Conservation (phyloP, 2,329 filamentous ascomycete genomes). For the Botrytis paeoniae region DNA sequence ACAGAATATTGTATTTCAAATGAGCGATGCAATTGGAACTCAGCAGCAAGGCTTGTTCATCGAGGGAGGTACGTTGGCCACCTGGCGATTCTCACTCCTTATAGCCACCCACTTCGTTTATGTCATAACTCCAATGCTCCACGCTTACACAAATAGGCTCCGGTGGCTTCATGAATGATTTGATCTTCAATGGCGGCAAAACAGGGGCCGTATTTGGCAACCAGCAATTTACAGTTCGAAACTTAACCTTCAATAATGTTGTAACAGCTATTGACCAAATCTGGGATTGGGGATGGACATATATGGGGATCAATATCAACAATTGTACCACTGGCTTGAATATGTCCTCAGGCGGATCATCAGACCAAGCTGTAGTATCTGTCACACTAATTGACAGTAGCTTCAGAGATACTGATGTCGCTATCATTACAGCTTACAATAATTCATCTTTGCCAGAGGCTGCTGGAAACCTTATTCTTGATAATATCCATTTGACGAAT, state of each 20-base stretch:
- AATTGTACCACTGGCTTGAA: conserved; percentile 53
- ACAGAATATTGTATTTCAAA: conserved; percentile 59
- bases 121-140: background rate
- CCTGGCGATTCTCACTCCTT: background rate
- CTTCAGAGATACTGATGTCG: conserved; percentile 49
- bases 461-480: conserved; percentile 19
- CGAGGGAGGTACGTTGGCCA: conserved; percentile 45
- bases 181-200: conserved; percentile 58
- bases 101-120: too few species aligned
- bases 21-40: conserved; percentile 46
- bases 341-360: conserved; percentile 44
- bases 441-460: conserved; percentile 47
- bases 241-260: conserved; percentile 46
- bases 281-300: conserved; percentile 61
- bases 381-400: conserved; percentile 56
- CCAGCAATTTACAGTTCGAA: conserved; percentile 62
- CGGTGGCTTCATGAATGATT: conserved; percentile 58
- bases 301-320: conserved; percentile 48
- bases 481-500: conserved; percentile 16
- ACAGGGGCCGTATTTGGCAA: conserved; percentile 59
- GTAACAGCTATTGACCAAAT: conserved; percentile 54
- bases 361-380: conserved; percentile 49
- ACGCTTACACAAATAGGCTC: conserved; percentile 42
- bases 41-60: conserved; percentile 58
- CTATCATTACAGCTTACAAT: conserved; percentile 48